Base-by-base conservation (phyloP, 495 filamentous ascomycete species). In the Lasiosphaeria ovina region DNA sequence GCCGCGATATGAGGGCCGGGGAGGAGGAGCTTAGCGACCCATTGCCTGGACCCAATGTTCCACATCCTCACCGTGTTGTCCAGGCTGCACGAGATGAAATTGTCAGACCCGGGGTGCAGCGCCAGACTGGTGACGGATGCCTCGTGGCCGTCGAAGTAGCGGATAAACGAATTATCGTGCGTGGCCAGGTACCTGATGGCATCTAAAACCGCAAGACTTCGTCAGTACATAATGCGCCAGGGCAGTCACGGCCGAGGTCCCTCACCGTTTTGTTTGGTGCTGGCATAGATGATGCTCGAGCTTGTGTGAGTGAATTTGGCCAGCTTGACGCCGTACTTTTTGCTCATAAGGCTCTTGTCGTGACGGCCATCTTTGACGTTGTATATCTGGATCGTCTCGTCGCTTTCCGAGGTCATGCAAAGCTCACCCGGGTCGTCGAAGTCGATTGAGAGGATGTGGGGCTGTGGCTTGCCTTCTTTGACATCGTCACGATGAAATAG, bases 401-500 rank as follows among this genome's bases (percentile, higher is more conserved):
- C 95, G 70, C 87, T 88, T 54, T 91, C 90, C 7, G 90, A 88
- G 0, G 92, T 87, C 69, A 98, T 90, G 45, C 93, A 80, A 44
- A 90, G 89, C 63, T 96, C 92, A 67, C 94, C 94, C 32, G 87
- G 87, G 77, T 97, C 92, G 74, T 98, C 93, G 67, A 97, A 98
- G 76, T 98, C 93, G 65, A 99, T 84, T 4, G 93, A 97, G 4
- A 81, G 68, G 32, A 83, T 75, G 36, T 73, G 67, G 10, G 77
- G 76, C 51, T 68, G 72, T 2, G 67, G 65, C 45, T 70, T 70
- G 54, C 69, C 72, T 9, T 77, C 75, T 62, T 79, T 80, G 7
- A 73, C 51, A 58, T 76, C 72, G 14, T 79, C 73, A 31, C 77
- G 74, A 40, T 62, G 71, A 56, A 81, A 79, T 6, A 79, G 64